These are phyloP conservation scores for Coemansia sp. DNA, from an alignment of 192 early-diverging fungal species.

Conservation along the genomic window DNA sequence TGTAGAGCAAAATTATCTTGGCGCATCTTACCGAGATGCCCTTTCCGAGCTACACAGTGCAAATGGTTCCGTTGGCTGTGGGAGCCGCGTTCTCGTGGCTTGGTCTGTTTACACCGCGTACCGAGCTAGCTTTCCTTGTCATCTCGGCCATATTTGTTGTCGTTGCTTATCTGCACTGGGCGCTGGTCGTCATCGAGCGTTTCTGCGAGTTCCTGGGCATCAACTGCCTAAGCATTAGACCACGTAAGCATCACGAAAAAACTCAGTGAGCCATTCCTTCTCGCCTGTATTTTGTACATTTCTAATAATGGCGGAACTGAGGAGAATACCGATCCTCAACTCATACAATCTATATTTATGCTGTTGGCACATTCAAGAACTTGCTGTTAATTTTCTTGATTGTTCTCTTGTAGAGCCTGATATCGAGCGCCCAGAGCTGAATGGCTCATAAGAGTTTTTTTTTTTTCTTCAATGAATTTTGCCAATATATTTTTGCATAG, in stretches of 20 bases:
- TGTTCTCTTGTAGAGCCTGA: constrained; percentile 28
- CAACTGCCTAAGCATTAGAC: constrained; percentile 76
- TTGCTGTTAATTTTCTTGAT: background rate
- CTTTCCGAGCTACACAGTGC: constrained; percentile 81
- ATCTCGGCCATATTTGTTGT: constrained; percentile 69
- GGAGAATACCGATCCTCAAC: too few species aligned
- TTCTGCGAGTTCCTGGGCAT: constrained; percentile 87
- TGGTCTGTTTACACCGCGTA: constrained; percentile 64
- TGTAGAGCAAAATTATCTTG: constrained; percentile 81
- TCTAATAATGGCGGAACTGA: background rate
- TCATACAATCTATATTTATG: too few species aligned
- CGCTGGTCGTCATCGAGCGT: constrained; percentile 76
- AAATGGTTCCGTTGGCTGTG: constrained; percentile 69
- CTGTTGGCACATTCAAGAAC: too few species aligned
- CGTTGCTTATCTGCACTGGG: constrained; percentile 83
- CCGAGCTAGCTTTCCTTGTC: constrained; percentile 69
- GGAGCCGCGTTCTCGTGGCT: constrained; percentile 70
- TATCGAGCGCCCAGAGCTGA: constrained; percentile 24
- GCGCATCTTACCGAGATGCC: constrained; percentile 79
- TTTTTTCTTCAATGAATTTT: constrained; percentile 1
- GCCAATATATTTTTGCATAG: constrained; percentile 1
- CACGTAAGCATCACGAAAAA: constrained; percentile 54
- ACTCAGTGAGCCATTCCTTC: constrained; percentile 24
- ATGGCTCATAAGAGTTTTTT: background rate
- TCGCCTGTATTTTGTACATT: background rate